Base-by-base conservation (phyloP, 164 flowering plant species). In the Kingdonia uniflora region DNA sequence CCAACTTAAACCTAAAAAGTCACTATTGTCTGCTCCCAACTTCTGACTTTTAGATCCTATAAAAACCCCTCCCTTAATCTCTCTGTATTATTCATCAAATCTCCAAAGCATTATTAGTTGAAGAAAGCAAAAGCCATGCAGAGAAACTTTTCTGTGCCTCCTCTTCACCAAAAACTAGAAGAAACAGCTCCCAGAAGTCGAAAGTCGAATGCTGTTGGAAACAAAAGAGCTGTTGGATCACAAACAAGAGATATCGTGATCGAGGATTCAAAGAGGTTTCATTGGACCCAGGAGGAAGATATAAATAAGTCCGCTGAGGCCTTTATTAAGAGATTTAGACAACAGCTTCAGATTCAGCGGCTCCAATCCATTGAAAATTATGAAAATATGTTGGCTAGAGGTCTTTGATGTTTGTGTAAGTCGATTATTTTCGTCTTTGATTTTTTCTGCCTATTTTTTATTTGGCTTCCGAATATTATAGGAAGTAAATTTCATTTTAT, bases 291-390 rank as follows among this genome's bases (percentile, higher is more conserved):
- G 58, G 42, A 72, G 0, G 76, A 60, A 41, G 91, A 91, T 51
- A 70, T 87, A 17, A 65, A 87, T 52, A 65, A 71, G 56, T 70
- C 85, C 1, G 96, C 96, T 0, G 90, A 87, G 24, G 81, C 70
- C 0, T 84, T 87, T 69, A 84, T 87, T 61, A 65, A 63, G 67
- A 79, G 74, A 14, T 87, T 84, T 68, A 76, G 73, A 68, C 66
- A 75, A 11, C 84, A 84, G 49, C 66, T 87, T 49, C 51, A 67
- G 50, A 65, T 87, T 49, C 90, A 87, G 52, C 68, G 96, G 62
- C 80, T 84, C 5, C 79, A 82, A 40, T 87, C 96, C 19, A 77
- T 87, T 14, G 92, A 84, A 68, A 79, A 80, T 51, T 80, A 73
- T 20, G 65, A 84, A 59, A 57, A 80, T 43, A 82, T 81, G 84